Conservation (phyloP, 805 yeast genomes). For the Candida maris region DNA sequence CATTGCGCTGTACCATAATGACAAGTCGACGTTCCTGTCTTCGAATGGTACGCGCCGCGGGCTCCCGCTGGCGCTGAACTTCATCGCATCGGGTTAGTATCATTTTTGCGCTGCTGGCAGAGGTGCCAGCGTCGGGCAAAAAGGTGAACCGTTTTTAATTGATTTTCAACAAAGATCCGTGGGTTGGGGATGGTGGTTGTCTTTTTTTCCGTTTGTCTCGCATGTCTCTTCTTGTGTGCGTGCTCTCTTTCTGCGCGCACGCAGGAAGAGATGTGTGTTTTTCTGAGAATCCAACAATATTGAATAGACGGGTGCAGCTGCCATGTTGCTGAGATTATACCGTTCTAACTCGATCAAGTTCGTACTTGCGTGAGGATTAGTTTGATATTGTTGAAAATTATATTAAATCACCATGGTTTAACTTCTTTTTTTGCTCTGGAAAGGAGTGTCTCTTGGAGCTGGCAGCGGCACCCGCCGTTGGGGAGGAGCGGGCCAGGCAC, state of each 20-base stretch:
- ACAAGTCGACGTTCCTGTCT: constrained; percentile 57
- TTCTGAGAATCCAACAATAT: constrained; percentile 28
- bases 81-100: constrained; percentile 84
- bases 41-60: constrained; percentile 81
- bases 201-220: neutral
- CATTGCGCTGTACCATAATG: constrained; percentile 56
- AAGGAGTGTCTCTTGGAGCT: too few relatives aligned
- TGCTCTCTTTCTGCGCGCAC: too few relatives aligned
- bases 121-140: constrained; percentile 1
- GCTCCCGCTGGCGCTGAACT: constrained; percentile 78
- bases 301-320: constrained; percentile 44
- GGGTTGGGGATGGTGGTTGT: neutral
- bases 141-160: constrained; percentile 8
- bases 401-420: constrained; percentile 13
- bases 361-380: constrained; percentile 77
- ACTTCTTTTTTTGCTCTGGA: constrained; percentile 3
- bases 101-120: neutral
- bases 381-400: constrained; percentile 35
- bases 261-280: too few relatives aligned
- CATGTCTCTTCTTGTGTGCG: neutral
- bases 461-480: too few relatives aligned
- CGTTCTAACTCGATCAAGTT: constrained; percentile 80
- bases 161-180: constrained; percentile 15
- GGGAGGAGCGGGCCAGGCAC: too few relatives aligned
- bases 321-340: constrained; percentile 60